These are phyloP conservation scores for Boletales sp. DNA, from an alignment of 768 basidiomycete genomes.

Conservation along the genomic window DNA sequence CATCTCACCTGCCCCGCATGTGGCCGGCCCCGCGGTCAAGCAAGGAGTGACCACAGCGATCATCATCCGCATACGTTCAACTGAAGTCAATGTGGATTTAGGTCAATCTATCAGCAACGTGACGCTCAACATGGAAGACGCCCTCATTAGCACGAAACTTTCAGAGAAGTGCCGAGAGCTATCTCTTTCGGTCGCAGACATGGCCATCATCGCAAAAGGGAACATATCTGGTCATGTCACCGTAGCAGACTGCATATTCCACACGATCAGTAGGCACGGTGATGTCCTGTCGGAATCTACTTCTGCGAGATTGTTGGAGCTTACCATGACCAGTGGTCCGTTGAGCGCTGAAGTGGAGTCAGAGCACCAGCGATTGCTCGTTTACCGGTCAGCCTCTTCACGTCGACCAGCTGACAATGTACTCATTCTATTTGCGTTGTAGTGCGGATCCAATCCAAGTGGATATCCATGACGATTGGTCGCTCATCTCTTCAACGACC, in stretches of 20 bases:
- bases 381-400: conserved; percentile 59
- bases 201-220: conserved; percentile 56
- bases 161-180: conserved; percentile 60
- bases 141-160: conserved; percentile 63
- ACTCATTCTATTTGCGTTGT: conserved; percentile 3
- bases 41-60: conserved; percentile 58
- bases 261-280: conserved; percentile 60
- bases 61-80: conserved; percentile 67
- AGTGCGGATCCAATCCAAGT: conserved; percentile 79
- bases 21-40: conserved; percentile 16
- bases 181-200: conserved; percentile 58
- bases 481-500: conserved; percentile 39
- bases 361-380: conserved; percentile 68
- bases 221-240: conserved; percentile 66
- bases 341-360: conserved; percentile 67
- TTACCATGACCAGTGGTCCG: conserved; percentile 71
- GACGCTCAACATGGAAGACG: conserved; percentile 59
- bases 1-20: conserved; percentile 11
- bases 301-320: conserved; percentile 58
- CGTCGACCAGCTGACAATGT: neutral
- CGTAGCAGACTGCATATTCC: conserved; percentile 71
- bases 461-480: conserved; percentile 82
- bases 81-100: conserved; percentile 75
- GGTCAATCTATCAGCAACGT: conserved; percentile 80
- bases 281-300: conserved; percentile 31